Evolutionary conservation across 1,284 basidiomycete species (phyloP).

Genomic region (Marasmius fiardii): DNA sequence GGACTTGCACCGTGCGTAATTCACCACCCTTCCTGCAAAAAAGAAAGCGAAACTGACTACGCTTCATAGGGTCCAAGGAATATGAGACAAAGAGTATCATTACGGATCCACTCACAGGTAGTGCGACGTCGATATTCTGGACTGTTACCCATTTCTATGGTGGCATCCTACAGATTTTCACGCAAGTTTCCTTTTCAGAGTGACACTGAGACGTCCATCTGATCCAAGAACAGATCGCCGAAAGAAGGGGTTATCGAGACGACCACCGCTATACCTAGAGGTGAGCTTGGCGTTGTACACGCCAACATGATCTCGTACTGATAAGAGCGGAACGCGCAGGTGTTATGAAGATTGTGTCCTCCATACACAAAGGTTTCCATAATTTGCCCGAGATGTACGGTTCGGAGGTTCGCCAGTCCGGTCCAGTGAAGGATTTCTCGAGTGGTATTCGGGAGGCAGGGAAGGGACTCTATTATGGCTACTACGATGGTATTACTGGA

Average conservation of each 20-base stretch:
- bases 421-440: slow-evolving; percentile 37
- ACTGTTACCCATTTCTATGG: slow-evolving; percentile 45
- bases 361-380: slow-evolving; percentile 43
- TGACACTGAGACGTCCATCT: background rate
- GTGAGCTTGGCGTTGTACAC: slow-evolving; percentile 18
- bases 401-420: slow-evolving; percentile 34
- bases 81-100: slow-evolving; percentile 40
- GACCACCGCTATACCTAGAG: slow-evolving; percentile 37
- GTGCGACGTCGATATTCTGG: slow-evolving; percentile 46
- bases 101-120: slow-evolving; percentile 43
- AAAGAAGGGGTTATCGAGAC: slow-evolving; percentile 43
- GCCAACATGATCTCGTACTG: background rate
- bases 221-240: slow-evolving; percentile 24
- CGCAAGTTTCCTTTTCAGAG: slow-evolving; percentile 25
- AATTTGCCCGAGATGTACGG: slow-evolving; percentile 44
- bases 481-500: slow-evolving; percentile 52
- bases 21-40: background rate
- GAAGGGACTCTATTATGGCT: slow-evolving; percentile 37
- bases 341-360: slow-evolving; percentile 37
- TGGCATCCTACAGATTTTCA: slow-evolving; percentile 43
- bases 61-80: slow-evolving; percentile 44
- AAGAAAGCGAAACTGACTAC: background rate
- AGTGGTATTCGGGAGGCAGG: slow-evolving; percentile 46
- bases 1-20: slow-evolving; percentile 45
- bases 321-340: slow-evolving; percentile 24